These are phyloP conservation scores for Lactarius quietus DNA, from an alignment of 768 basidiomycete species.

Conservation along the genomic window DNA sequence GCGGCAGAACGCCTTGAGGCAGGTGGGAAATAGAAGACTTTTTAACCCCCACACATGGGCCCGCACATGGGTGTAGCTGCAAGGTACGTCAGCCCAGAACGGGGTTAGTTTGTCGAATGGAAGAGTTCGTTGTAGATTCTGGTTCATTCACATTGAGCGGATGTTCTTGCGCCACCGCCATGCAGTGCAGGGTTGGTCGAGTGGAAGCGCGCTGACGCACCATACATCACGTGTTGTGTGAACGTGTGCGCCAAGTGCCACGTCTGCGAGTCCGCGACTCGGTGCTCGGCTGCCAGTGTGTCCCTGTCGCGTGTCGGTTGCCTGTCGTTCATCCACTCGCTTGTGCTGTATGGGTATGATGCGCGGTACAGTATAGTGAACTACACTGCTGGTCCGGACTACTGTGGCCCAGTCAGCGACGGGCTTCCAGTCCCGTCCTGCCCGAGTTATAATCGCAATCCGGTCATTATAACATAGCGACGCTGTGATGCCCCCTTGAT, in stretches of 20 bases:
- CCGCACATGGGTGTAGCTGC: background rate
- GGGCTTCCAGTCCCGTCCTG: background rate
- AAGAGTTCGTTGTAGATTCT: no score
- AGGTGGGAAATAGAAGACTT: conserved; percentile 1
- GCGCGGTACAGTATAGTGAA: background rate
- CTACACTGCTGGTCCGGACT: background rate
- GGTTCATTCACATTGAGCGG: no score
- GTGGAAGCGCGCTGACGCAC: no score
- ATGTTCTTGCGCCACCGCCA: no score
- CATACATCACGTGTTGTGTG: no score
- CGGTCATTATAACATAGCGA: background rate
- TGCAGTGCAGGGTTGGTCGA: no score
- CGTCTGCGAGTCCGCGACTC: no score
- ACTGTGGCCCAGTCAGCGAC: background rate
- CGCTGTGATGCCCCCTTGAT: no score
- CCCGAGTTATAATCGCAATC: background rate
- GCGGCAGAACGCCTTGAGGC: conserved; percentile 1
- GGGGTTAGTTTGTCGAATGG: background rate
- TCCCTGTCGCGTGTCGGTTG: background rate
- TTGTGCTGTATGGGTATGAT: background rate
- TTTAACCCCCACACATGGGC: no score
- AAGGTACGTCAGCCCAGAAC: background rate
- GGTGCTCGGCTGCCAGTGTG: no score
- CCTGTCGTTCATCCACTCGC: background rate
- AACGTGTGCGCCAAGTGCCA: no score